Conservation (phyloP, 1,139 yeast species). For the Suhomyces kunorum region DNA sequence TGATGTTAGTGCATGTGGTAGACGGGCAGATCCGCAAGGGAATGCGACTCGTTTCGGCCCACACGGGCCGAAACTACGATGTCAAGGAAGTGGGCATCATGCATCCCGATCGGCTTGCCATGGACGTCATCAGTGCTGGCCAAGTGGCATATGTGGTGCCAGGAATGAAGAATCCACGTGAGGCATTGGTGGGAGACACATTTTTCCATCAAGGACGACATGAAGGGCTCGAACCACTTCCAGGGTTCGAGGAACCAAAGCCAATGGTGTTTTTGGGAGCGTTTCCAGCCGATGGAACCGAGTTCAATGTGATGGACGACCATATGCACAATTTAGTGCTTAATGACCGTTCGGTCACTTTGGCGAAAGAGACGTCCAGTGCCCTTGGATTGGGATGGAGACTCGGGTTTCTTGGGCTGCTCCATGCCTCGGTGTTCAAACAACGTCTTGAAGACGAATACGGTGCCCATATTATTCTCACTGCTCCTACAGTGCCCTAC, state of each 20-base stretch:
- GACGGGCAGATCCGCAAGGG: slow-evolving; percentile 81
- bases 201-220: slow-evolving; percentile 67
- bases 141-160: slow-evolving; percentile 94
- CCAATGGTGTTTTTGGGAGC: slow-evolving; percentile 99
- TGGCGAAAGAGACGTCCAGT: slow-evolving; percentile 87
- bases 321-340: slow-evolving; percentile 83
- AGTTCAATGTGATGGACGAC: slow-evolving; percentile 86
- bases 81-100: slow-evolving; percentile 92
- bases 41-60: slow-evolving; percentile 73
- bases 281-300: slow-evolving; percentile 93
- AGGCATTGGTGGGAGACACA: slow-evolving; percentile 92
- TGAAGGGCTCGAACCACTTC: slow-evolving; percentile 69
- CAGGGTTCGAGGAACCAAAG: slow-evolving; percentile 94
- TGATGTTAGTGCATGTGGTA: slow-evolving; percentile 77
- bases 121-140: slow-evolving; percentile 71
- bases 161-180: slow-evolving; percentile 86
- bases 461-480: slow-evolving; percentile 87
- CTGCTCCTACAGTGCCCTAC: slow-evolving; percentile 97
- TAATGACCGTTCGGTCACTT: slow-evolving; percentile 87
- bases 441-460: slow-evolving; percentile 91
- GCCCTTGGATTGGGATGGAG: slow-evolving; percentile 99
- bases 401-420: slow-evolving; percentile 87
- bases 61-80: slow-evolving; percentile 74
- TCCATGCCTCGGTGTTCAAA: slow-evolving; percentile 93
- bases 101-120: slow-evolving; percentile 82